phyloP scores from a whole-genome alignment of 1,284 basidiomycete genomes.

The Ustilago cynodontis region DNA sequence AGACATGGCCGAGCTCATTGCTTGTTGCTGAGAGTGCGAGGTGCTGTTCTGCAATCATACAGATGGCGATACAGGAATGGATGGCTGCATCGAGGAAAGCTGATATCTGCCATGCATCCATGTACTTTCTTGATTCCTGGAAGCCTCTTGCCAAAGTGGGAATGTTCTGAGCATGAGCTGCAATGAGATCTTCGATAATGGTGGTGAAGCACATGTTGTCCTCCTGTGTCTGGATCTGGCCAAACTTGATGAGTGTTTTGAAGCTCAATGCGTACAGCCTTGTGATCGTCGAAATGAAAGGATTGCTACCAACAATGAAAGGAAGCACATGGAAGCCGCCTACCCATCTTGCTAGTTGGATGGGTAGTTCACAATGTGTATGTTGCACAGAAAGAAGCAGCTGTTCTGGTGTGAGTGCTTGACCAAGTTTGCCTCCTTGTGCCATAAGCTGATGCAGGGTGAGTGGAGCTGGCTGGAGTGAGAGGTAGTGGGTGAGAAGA shows the following conservation, averaged over 20 bases:
- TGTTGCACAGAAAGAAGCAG: conserved; percentile 63
- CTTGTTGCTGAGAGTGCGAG: conserved; percentile 75
- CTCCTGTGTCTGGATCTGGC: conserved; percentile 76
- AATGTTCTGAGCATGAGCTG: conserved; percentile 85
- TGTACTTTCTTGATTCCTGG: conserved; percentile 85
- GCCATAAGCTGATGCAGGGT: conserved; percentile 63
- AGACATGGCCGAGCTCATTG: conserved; percentile 8
- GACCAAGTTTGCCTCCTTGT: conserved; percentile 58
- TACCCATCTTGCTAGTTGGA: conserved; percentile 66
- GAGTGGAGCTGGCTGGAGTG: conserved; percentile 58
- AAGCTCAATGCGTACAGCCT: conserved; percentile 82
- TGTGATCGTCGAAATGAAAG: conserved; percentile 82
- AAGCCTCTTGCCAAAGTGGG: conserved; percentile 91
- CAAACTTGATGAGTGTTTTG: conserved; percentile 78
- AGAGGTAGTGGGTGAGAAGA: conserved; percentile 57
- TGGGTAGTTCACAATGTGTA: conserved; percentile 65
- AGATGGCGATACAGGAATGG: conserved; percentile 85
- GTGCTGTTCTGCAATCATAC: conserved; percentile 91
- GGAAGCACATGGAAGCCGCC: conserved; percentile 68
- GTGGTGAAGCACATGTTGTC: conserved; percentile 80
- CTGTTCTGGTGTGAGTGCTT: conserved; percentile 56
- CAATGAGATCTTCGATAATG: conserved; percentile 79
- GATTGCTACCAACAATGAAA: conserved; percentile 87
- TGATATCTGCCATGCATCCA: conserved; percentile 81
- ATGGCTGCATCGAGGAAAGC: conserved; percentile 86